Conservation (phyloP, 768 basidiomycete genomes). For the Cystofilobasidium macerans region DNA sequence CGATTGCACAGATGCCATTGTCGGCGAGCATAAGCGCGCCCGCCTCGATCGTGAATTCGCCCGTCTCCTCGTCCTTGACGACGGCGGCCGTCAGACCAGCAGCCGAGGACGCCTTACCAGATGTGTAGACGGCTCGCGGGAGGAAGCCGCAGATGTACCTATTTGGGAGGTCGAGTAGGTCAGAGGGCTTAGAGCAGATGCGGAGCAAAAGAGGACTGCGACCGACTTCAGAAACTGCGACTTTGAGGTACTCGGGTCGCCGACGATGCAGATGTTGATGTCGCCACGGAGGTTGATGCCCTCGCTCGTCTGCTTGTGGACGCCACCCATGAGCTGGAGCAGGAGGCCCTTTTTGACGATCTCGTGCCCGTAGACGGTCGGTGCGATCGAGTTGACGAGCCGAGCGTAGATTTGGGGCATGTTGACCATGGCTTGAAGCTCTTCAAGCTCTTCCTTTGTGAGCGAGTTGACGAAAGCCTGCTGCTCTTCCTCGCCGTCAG, state of each 20-base stretch:
- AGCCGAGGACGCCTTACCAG: constrained; percentile 97
- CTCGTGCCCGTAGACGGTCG: constrained; percentile 96
- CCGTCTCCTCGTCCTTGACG: constrained; percentile 95
- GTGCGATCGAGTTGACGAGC: constrained; percentile 86
- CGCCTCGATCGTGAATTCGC: constrained; percentile 98
- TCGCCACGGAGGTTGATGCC: constrained; percentile 98
- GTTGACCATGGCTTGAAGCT: constrained; percentile 86
- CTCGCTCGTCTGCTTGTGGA: constrained; percentile 90
- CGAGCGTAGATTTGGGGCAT: constrained; percentile 89
- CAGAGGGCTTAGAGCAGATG: not conserved
- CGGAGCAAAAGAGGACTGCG: not conserved
- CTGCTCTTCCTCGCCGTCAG: constrained; percentile 51
- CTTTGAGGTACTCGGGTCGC: constrained; percentile 94
- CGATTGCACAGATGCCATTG: constrained; percentile 99
- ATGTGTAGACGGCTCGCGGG: constrained; percentile 94
- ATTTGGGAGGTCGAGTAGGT: not conserved
- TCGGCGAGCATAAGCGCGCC: constrained; percentile 98
- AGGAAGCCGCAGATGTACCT: constrained; percentile 98
- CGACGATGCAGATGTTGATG: constrained; percentile 95
- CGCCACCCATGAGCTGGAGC: constrained; percentile 94
- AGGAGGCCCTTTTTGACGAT: constrained; percentile 97
- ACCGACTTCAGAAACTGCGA: constrained; percentile 95
- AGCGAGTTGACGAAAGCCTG: constrained; percentile 79
- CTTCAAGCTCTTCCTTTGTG: constrained; percentile 88
- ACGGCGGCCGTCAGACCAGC: constrained; percentile 98